phyloP scores from a whole-genome alignment of 2,329 filamentous ascomycete genomes.

The Calcarisporium arbuscula region DNA sequence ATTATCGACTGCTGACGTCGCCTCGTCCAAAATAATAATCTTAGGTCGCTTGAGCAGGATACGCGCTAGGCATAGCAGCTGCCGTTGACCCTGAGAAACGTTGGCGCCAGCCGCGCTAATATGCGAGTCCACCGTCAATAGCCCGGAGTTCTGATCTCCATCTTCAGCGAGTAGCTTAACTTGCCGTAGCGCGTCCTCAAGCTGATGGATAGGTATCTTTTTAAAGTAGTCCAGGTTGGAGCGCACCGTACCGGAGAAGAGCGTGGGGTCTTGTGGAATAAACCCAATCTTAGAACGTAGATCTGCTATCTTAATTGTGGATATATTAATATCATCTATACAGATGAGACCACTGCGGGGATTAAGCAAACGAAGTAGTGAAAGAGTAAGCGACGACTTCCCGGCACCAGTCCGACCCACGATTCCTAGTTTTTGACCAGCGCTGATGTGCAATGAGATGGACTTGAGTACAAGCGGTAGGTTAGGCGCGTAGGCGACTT shows the following conservation, averaged over 20 bases:
- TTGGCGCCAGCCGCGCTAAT: background rate
- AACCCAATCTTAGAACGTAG: background rate
- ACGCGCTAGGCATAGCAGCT: background rate
- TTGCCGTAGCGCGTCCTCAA: slow-evolving; percentile 2
- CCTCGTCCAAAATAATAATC: slow-evolving; percentile 3
- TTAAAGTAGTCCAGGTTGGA: slow-evolving; percentile 3
- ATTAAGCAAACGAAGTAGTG: slow-evolving; percentile 7
- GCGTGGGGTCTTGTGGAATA: background rate
- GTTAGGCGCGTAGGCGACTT: too few species aligned
- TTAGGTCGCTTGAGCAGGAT: background rate
- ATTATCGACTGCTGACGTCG: background rate
- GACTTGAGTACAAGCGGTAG: background rate
- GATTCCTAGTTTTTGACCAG: slow-evolving; percentile 2
- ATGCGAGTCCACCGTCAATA: background rate
- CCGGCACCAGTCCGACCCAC: slow-evolving; percentile 7
- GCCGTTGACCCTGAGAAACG: background rate
- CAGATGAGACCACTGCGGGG: background rate
- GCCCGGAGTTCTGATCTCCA: too few species aligned
- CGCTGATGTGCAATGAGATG: slow-evolving; percentile 3
- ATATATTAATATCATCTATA: slow-evolving; percentile 5
- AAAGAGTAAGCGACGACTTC: slow-evolving; percentile 6
- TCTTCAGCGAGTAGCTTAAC: slow-evolving; percentile 1
- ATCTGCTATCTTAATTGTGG: slow-evolving; percentile 1
- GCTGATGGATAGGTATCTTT: slow-evolving; percentile 1
- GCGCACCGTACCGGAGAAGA: slow-evolving; percentile 1